Conservation (phyloP, 2,329 filamentous ascomycete genomes). For the Phoma sp. region DNA sequence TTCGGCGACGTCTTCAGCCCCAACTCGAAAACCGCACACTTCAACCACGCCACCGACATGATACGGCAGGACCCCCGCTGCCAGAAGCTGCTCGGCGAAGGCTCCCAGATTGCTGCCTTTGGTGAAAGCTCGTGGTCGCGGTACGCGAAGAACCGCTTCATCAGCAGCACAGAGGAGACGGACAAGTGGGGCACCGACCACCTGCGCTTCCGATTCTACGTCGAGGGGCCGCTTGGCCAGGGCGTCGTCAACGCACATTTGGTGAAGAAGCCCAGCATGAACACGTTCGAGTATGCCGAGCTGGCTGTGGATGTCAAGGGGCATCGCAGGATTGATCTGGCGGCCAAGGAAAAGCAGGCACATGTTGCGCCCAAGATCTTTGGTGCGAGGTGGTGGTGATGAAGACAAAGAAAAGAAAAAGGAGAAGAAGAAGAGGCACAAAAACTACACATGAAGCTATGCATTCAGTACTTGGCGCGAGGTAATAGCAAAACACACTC, state of each 20-base stretch:
- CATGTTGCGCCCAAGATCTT: constrained; percentile 47
- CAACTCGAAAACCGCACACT: constrained; percentile 84
- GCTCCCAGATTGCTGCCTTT: constrained; percentile 77
- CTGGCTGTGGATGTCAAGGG: constrained; percentile 82
- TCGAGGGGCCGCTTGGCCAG: constrained; percentile 77
- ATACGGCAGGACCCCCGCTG: constrained; percentile 78
- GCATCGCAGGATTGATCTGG: constrained; percentile 55
- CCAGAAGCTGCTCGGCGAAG: constrained; percentile 75
- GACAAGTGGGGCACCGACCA: constrained; percentile 82
- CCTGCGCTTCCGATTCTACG: constrained; percentile 82
- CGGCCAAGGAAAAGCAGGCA: constrained; percentile 36
- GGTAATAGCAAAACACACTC: too few species aligned
- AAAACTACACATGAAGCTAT: too few species aligned
- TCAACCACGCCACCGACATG: constrained; percentile 83
- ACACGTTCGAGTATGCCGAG: constrained; percentile 79
- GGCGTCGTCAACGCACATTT: constrained; percentile 82
- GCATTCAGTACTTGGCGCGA: too few species aligned
- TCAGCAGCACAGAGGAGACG: constrained; percentile 69
- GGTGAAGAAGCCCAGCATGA: constrained; percentile 69
- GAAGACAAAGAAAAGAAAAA: too few species aligned
- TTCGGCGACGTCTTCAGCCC: constrained; percentile 53
- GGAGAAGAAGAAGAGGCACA: neutral
- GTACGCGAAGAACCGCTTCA: constrained; percentile 72
- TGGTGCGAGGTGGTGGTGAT: constrained; percentile 48
- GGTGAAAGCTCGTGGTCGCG: constrained; percentile 83